Conservation (phyloP, 768 basidiomycete species). For the Leccinum fibrillosum region DNA sequence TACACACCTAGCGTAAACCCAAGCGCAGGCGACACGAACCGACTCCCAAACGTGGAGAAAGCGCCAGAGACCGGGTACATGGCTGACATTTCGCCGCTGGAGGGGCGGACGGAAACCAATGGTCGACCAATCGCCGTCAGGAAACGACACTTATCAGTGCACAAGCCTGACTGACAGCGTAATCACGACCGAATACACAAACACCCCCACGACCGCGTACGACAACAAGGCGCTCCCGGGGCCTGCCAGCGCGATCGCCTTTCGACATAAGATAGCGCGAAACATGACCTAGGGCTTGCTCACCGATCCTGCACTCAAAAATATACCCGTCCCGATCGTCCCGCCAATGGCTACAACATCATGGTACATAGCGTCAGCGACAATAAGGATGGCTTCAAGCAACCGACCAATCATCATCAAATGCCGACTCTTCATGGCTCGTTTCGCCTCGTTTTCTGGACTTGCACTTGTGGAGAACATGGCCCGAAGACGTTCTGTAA, state of each 20-base stretch:
- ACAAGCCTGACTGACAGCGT: slow-evolving; percentile 39
- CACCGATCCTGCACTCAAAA: slow-evolving; percentile 56
- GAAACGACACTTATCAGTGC: not conserved
- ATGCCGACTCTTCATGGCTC: slow-evolving; percentile 40
- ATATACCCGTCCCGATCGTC: slow-evolving; percentile 60
- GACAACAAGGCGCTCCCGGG: slow-evolving; percentile 61
- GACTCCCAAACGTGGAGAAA: slow-evolving; percentile 54
- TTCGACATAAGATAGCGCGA: not conserved
- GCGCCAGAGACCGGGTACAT: slow-evolving; percentile 62
- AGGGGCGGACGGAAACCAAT: not conserved
- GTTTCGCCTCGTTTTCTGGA: slow-evolving; percentile 30
- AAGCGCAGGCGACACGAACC: slow-evolving; percentile 58
- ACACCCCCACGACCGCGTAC: slow-evolving; percentile 55
- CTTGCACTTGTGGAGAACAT: slow-evolving; percentile 9
- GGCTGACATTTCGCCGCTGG: slow-evolving; percentile 62
- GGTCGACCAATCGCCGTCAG: not conserved
- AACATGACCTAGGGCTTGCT: slow-evolving; percentile 9
- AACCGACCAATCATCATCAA: slow-evolving; percentile 41
- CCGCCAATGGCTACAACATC: slow-evolving; percentile 45
- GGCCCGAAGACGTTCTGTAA: not conserved
- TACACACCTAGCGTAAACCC: slow-evolving; percentile 52
- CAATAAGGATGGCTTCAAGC: not conserved
- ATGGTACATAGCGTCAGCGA: not conserved
- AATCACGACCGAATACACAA: slow-evolving; percentile 60
- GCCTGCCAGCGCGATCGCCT: slow-evolving; percentile 56